Evolutionary conservation across 2,329 filamentous ascomycete genomes (phyloP).

Genomic region (Rosellinia necatrix): DNA sequence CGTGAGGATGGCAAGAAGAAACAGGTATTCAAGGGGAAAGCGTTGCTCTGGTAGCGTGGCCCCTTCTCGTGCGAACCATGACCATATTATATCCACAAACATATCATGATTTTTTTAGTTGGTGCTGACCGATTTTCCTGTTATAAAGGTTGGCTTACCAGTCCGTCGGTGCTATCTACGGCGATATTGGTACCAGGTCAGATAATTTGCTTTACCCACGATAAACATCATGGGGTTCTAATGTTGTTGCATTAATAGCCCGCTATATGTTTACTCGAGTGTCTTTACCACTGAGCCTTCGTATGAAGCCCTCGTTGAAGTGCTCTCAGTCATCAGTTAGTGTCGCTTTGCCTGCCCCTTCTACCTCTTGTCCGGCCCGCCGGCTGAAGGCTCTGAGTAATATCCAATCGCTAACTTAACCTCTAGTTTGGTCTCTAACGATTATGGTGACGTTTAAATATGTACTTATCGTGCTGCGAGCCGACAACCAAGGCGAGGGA

Average conservation of each 20-base stretch:
- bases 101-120: not conserved
- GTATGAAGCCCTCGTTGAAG: conserved; percentile 65
- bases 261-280: conserved; percentile 74
- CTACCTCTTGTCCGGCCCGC: too few species aligned
- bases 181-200: conserved; percentile 63
- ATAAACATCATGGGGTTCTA: not conserved
- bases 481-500: conserved; percentile 73
- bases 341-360: not conserved
- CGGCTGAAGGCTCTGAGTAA: not conserved
- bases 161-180: conserved; percentile 69
- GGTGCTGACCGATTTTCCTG: not conserved
- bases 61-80: conserved; percentile 4
- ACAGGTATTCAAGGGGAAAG: conserved; percentile 44
- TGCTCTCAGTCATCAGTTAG: conserved; percentile 63
- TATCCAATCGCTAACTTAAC: not conserved
- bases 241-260: conserved; percentile 45
- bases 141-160: conserved; percentile 62
- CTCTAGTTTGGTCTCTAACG: conserved; percentile 65
- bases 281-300: conserved; percentile 63
- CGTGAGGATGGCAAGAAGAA: conserved; percentile 42
- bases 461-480: conserved; percentile 65
- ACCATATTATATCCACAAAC: not conserved
- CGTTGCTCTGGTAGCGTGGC: conserved; percentile 42
- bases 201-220: not conserved
- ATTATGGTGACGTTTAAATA: conserved; percentile 74